Conservation (phyloP, 352 stramenopile species). For the Globisporangium spinosum region DNA sequence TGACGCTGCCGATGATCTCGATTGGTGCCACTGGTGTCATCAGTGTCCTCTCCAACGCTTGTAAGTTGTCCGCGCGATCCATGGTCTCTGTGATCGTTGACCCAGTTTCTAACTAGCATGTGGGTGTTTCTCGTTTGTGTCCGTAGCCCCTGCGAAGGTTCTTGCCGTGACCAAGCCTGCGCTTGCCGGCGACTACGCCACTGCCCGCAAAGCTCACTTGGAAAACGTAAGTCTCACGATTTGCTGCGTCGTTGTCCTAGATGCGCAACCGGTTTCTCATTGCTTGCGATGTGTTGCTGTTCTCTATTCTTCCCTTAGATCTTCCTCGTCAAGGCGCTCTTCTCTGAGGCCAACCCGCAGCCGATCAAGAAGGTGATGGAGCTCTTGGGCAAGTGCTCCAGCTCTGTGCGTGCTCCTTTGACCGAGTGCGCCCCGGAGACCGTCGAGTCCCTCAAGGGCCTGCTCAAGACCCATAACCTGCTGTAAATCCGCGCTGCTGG, state of each 20-base stretch:
- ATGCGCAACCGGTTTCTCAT: not conserved
- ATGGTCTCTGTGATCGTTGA: not conserved
- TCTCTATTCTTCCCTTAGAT: constrained; percentile 35
- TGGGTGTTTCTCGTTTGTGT: constrained; percentile 9
- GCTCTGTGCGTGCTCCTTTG: constrained; percentile 71
- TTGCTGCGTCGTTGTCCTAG: not conserved
- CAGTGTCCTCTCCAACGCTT: constrained; percentile 88
- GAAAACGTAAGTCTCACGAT: constrained; percentile 57
- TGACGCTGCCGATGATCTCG: constrained; percentile 88
- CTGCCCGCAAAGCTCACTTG: constrained; percentile 79
- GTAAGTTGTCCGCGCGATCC: constrained; percentile 31
- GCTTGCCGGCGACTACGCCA: constrained; percentile 75
- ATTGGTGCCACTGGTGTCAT: constrained; percentile 89
- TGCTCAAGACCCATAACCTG: constrained; percentile 75
- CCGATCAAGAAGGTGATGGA: constrained; percentile 90
- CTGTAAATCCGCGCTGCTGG: constrained; percentile 32
- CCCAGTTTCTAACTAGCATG: not conserved
- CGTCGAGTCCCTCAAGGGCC: constrained; percentile 51
- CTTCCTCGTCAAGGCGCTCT: constrained; percentile 89
- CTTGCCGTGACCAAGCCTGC: constrained; percentile 75
- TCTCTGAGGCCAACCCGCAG: constrained; percentile 90
- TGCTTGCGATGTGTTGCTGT: not conserved
- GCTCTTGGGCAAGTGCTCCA: constrained; percentile 82
- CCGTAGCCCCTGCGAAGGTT: constrained; percentile 76
- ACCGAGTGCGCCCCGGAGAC: constrained; percentile 68